Evolutionary conservation across 192 early-diverging fungal genomes (phyloP).

Genomic region (Coemansia sp.): DNA sequence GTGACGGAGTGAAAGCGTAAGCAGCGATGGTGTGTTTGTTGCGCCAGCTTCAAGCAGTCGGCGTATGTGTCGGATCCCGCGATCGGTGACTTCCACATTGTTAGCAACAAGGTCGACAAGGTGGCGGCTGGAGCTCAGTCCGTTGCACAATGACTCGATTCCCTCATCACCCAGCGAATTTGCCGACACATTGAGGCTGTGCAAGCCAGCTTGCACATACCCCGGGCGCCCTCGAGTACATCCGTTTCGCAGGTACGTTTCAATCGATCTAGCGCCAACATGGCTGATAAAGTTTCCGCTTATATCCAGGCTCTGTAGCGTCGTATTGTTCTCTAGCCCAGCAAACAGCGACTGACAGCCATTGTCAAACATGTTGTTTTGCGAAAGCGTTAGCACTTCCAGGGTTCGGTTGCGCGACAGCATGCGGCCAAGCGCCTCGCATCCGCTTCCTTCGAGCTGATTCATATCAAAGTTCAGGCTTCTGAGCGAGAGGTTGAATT

Average conservation of each 20-base stretch:
- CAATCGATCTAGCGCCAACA: conserved; percentile 12
- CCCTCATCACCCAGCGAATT: conserved; percentile 33
- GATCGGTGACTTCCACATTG: conserved; percentile 18
- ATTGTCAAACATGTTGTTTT: conserved; percentile 36
- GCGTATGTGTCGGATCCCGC: conserved; percentile 2
- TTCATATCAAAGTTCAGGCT: conserved; percentile 32
- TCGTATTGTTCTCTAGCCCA: conserved; percentile 4
- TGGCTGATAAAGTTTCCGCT: conserved; percentile 33
- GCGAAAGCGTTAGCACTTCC: conserved; percentile 8
- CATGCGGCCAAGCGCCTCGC: conserved; percentile 7
- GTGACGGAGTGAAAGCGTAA: conserved; percentile 26
- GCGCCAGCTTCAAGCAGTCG: conserved; percentile 11
- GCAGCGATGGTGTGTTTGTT: conserved; percentile 7
- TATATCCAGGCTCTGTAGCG: conserved; percentile 17
- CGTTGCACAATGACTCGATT: conserved; percentile 15
- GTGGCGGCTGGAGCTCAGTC: conserved; percentile 9
- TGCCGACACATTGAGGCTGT: conserved; percentile 16
- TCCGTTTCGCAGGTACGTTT: conserved; percentile 5
- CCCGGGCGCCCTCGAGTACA: background rate
- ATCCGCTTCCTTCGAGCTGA: conserved; percentile 18
- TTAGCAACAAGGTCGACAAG: conserved; percentile 17
- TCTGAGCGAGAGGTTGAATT: background rate
- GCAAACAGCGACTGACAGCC: conserved; percentile 24
- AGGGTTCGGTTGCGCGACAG: conserved; percentile 18
- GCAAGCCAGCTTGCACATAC: conserved; percentile 4